These are phyloP conservation scores for Schizosaccharomyces cryophilus DNA, from an alignment of 805 yeast genomes.

Conservation along the genomic window DNA sequence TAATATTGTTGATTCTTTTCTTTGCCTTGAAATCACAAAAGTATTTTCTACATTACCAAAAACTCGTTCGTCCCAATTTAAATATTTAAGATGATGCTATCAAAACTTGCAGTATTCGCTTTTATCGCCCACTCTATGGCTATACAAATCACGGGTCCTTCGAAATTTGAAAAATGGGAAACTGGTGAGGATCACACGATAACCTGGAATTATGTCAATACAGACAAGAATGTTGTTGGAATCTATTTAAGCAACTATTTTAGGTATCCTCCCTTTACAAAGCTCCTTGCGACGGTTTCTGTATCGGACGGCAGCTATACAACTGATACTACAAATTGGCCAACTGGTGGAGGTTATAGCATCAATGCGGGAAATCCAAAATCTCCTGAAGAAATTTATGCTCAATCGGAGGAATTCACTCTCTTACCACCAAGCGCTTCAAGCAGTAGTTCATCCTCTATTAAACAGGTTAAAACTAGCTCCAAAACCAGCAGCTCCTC, in stretches of 20 bases:
- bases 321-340: not conserved
- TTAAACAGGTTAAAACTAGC: not conserved
- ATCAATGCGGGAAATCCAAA: not conserved
- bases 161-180: not conserved
- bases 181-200: not conserved
- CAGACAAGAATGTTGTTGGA: not conserved
- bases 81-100: too few relatives aligned
- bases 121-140: constrained; percentile 7
- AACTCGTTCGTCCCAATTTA: too few relatives aligned
- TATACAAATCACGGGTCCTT: not conserved
- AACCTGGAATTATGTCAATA: not conserved
- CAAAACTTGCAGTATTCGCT: constrained; percentile 3
- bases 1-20: too few relatives aligned
- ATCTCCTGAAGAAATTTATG: not conserved
- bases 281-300: not conserved
- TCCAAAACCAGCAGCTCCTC: not conserved
- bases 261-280: not conserved
- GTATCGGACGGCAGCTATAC: not conserved
- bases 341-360: not conserved
- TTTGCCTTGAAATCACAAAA: too few relatives aligned
- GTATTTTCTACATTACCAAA: too few relatives aligned
- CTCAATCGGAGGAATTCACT: constrained; percentile 1
- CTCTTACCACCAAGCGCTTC: not conserved
- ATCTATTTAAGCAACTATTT: not conserved
- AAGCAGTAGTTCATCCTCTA: not conserved